Evolutionary conservation across 2,329 filamentous ascomycete species (phyloP), one percentile per base, ranked within the genome.

Genomic region (Helminthosporium solani): DNA sequence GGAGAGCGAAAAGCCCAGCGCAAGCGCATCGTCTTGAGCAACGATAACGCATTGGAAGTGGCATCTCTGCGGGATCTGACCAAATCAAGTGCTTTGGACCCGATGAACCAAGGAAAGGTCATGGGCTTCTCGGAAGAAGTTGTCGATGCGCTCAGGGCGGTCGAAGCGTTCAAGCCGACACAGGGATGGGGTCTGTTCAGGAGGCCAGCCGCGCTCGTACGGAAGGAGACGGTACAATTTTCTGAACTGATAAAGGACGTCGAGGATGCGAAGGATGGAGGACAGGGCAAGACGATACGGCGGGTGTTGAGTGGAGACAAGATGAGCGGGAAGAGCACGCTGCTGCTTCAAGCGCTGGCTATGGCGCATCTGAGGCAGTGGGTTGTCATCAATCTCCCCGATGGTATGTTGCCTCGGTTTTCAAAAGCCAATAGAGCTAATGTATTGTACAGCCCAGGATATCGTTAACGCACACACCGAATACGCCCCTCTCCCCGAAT

Each of bases 131-230:
- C 87, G 7, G 82, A 84, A 33, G 72, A 74, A 1, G 74, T 90
- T 40, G 80, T 96, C 40, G 90, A 96, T 73, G 82, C 86, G 68
- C 76, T 99, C 74, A 81, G 90, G 60, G 81, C 84, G n/a, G 78
- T 87, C 43, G 88, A 95, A 66, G 90, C 89, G 3, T 99, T 99
- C 78, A 95, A 96, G 80, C 78, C 84, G 18, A 88, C 84, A 19
- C 94, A 97, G 78, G 84, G 82, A 54, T 99, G 94, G 91, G 81
- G 79, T 48, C 75, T 96, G 61, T 99, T 97, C 73, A 78, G 88
- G 58, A 80, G 84, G 56, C 94, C 94, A 20, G 87, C 88, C 45
- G 82, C 86, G 43, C 74, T 99, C 65, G 75, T 96, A 52, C 81
- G 91, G 58, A 77, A 81, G 47, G 89, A 96, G 75, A 87, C 87